Evolutionary conservation across 2,329 filamentous ascomycete genomes (phyloP).

Genomic region (Thielaviopsis cerberus): DNA sequence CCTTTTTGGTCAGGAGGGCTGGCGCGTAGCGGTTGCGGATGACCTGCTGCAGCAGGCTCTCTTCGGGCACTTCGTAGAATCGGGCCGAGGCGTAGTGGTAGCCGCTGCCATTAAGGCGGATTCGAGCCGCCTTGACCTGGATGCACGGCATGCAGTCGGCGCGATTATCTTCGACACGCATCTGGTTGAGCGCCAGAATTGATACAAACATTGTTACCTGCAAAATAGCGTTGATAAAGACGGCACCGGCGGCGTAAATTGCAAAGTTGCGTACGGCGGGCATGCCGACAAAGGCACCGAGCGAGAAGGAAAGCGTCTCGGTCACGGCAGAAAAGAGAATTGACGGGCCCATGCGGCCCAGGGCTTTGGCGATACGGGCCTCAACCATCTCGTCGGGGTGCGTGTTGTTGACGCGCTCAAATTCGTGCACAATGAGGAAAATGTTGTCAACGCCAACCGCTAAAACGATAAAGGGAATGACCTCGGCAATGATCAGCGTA

Average conservation of each 20-base stretch:
- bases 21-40: constrained; percentile 85
- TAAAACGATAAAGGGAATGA: constrained; percentile 91
- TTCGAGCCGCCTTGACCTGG: constrained; percentile 54
- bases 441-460: constrained; percentile 98
- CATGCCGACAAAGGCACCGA: constrained; percentile 92
- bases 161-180: constrained; percentile 68
- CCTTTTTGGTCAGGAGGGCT: constrained; percentile 56
- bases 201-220: constrained; percentile 96
- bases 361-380: constrained; percentile 63
- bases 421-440: constrained; percentile 94
- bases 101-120: constrained; percentile 45
- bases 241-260: constrained; percentile 84
- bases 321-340: constrained; percentile 90
- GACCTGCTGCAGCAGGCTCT: constrained; percentile 66
- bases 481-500: constrained; percentile 92
- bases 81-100: constrained; percentile 28
- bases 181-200: constrained; percentile 77
- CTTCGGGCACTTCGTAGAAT: constrained; percentile 59
- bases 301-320: constrained; percentile 80
- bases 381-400: constrained; percentile 79
- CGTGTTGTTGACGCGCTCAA: constrained; percentile 82
- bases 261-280: constrained; percentile 95
- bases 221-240: constrained; percentile 89
- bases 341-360: constrained; percentile 93
- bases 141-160: constrained; percentile 87